phyloP scores from a whole-genome alignment of 2,329 filamentous ascomycete species.

The Aaosphaeria arxii region DNA sequence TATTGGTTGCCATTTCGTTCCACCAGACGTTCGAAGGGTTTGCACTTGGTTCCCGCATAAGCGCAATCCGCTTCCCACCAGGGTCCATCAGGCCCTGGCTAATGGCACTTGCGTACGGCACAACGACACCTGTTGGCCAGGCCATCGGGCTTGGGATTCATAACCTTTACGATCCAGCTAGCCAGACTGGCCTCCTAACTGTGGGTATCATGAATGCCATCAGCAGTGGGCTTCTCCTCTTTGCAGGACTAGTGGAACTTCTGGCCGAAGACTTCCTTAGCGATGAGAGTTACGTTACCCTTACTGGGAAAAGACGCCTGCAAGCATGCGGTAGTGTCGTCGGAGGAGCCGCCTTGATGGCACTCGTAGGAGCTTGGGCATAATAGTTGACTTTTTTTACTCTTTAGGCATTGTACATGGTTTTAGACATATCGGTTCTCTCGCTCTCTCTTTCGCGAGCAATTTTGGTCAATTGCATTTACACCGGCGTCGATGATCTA shows the following conservation, averaged over 20 bases:
- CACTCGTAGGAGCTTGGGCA: conserved; percentile 66
- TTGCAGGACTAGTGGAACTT: conserved; percentile 50
- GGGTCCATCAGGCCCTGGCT: conserved; percentile 72
- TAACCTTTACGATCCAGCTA: conserved; percentile 49
- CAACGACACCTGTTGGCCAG: conserved; percentile 52
- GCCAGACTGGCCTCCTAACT: conserved; percentile 47
- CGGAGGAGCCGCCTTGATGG: conserved; percentile 61
- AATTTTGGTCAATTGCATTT: too few relatives aligned
- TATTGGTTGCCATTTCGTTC: conserved; percentile 68
- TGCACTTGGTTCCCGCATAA: conserved; percentile 68
- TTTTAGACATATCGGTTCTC: too few relatives aligned
- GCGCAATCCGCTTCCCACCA: conserved; percentile 66
- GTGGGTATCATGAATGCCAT: conserved; percentile 53
- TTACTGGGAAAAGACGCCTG: conserved; percentile 57
- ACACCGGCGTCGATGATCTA: too few relatives aligned
- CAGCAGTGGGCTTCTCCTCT: conserved; percentile 46
- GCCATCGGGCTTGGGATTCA: conserved; percentile 50
- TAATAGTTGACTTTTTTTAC: conserved; percentile 14
- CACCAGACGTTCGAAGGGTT: conserved; percentile 70
- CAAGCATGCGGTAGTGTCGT: conserved; percentile 63
- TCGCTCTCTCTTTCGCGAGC: too few relatives aligned
- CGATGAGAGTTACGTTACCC: conserved; percentile 60
- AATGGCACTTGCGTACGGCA: conserved; percentile 62
- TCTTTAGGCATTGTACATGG: too few relatives aligned
- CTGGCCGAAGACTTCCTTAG: conserved; percentile 56